phyloP scores from a whole-genome alignment of 208 protist species.

The Trypanosoma brucei region DNA sequence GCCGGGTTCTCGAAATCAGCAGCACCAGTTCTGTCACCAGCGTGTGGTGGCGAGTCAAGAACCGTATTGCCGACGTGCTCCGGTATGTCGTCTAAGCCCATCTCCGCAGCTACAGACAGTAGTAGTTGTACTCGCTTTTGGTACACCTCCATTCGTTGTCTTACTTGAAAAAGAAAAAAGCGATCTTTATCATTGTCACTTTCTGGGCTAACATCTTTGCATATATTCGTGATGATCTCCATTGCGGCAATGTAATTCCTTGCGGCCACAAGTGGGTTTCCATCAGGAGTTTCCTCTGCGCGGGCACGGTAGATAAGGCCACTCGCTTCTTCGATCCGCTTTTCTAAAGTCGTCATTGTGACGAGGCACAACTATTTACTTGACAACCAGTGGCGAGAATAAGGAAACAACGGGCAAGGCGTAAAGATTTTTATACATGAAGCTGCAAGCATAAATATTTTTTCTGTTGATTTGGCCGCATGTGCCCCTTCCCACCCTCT shows the following conservation, averaged over 20 bases:
- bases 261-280: slow-evolving; percentile 67
- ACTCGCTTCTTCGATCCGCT: slow-evolving; percentile 32
- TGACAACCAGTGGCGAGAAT: too few relatives aligned
- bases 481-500: too few relatives aligned
- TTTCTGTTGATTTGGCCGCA: too few relatives aligned
- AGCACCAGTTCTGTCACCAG: too few relatives aligned
- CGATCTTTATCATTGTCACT: slow-evolving; percentile 22
- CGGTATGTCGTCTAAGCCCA: slow-evolving; percentile 60
- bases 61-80: not conserved
- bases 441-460: too few relatives aligned
- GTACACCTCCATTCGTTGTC: slow-evolving; percentile 59
- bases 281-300: slow-evolving; percentile 58
- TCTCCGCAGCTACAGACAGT: slow-evolving; percentile 52
- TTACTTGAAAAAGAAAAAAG: slow-evolving; percentile 73
- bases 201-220: slow-evolving; percentile 33
- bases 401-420: too few relatives aligned
- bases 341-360: slow-evolving; percentile 23
- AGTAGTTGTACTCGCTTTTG: slow-evolving; percentile 61
- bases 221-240: slow-evolving; percentile 51
- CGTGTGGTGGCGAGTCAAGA: too few relatives aligned
- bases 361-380: not conserved
- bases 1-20: too few relatives aligned
- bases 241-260: slow-evolving; percentile 73
- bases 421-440: too few relatives aligned
- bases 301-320: slow-evolving; percentile 57